These are phyloP conservation scores for Heritiera littoralis DNA, from an alignment of 345 rosid genomes.

Conservation along the genomic window DNA sequence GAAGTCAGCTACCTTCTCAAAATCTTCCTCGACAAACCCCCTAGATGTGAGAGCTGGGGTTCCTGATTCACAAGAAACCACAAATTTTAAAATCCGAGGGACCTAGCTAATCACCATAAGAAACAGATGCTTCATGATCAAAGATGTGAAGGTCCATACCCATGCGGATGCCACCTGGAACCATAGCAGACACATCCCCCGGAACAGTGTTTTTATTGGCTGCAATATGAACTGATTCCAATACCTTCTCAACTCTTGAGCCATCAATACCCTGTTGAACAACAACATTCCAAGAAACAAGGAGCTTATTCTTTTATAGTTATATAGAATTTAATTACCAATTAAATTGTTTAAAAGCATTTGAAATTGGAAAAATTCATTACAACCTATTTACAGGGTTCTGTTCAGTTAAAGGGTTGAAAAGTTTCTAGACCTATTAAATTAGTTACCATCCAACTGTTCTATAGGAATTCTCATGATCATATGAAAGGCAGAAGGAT, in stretches of 20 bases:
- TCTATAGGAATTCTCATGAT: not conserved
- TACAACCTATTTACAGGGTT: not conserved
- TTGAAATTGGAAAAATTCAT: not conserved
- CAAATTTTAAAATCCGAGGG: conserved; percentile 9
- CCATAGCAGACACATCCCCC: conserved; percentile 97
- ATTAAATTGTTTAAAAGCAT: not conserved
- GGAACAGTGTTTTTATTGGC: conserved; percentile 96
- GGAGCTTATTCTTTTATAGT: not conserved
- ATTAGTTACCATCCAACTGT: not conserved
- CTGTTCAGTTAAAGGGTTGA: not conserved
- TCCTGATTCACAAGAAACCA: conserved; percentile 48
- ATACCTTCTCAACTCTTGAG: conserved; percentile 89
- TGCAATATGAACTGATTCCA: conserved; percentile 87
- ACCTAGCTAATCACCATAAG: not conserved
- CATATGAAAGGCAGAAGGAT: not conserved
- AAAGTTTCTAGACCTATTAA: not conserved
- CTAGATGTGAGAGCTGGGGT: conserved; percentile 97
- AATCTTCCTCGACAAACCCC: conserved; percentile 88
- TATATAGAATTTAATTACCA: conserved; percentile 3
- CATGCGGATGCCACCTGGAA: conserved; percentile 98
- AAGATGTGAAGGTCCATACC: conserved; percentile 45
- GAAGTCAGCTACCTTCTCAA: conserved; percentile 83
- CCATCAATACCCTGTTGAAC: conserved; percentile 82
- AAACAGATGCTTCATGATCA: conserved; percentile 11
- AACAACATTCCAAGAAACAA: conserved; percentile 11